Evolutionary conservation across 148 eudicot species (phyloP).

Genomic region (Arctostaphylos glauca): DNA sequence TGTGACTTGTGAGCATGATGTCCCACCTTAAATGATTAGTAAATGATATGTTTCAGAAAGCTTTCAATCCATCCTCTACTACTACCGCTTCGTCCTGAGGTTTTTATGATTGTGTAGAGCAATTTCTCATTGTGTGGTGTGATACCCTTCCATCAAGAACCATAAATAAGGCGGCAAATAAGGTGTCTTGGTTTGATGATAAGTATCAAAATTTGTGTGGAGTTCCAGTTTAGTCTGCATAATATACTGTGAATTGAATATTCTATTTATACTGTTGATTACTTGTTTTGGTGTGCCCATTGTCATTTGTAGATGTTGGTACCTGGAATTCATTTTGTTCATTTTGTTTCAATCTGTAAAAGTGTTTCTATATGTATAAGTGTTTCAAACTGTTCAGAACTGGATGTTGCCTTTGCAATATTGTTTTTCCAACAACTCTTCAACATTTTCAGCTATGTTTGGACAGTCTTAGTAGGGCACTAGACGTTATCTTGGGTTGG

Average conservation of each 20-base stretch:
- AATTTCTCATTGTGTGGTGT: background rate
- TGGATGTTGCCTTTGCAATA: too few species aligned
- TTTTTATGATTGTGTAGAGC: background rate
- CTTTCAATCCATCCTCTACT: slow-evolving; percentile 56
- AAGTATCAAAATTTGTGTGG: slow-evolving; percentile 13
- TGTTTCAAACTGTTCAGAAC: background rate
- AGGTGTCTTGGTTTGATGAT: background rate
- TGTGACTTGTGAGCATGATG: too few species aligned
- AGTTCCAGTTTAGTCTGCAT: background rate
- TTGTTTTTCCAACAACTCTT: too few species aligned
- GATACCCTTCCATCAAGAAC: slow-evolving; percentile 3
- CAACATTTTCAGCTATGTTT: too few species aligned
- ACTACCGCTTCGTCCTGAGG: slow-evolving; percentile 39
- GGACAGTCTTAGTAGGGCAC: too few species aligned
- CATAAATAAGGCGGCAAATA: slow-evolving; percentile 20
- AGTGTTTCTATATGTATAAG: background rate
- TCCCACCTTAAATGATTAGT: too few species aligned
- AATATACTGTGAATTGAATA: slow-evolving; percentile 4
- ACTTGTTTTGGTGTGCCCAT: background rate
- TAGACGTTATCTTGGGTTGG: too few species aligned
- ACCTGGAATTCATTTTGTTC: slow-evolving; percentile 16
- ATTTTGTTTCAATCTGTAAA: background rate
- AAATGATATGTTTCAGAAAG: too few species aligned
- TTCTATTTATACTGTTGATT: background rate
- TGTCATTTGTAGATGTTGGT: slow-evolving; percentile 7